These are phyloP conservation scores for Penicillium decumbens DNA, from an alignment of 2,329 filamentous ascomycete genomes.

Conservation along the genomic window DNA sequence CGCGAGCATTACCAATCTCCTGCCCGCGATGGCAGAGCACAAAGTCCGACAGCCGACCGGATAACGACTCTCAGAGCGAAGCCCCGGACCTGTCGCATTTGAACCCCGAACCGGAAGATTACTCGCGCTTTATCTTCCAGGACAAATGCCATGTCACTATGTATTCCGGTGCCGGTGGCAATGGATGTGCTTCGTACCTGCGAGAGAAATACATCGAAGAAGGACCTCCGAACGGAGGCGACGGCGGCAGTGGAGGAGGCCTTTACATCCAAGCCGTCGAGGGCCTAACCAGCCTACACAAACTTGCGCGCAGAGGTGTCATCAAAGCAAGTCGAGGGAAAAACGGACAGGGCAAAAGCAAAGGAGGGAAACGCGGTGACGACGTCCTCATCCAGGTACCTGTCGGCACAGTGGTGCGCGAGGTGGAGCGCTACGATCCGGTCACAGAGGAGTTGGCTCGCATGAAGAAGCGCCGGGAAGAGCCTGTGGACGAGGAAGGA, in stretches of 20 bases:
- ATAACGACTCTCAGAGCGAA: constrained; percentile 12
- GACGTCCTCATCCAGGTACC: constrained; percentile 87
- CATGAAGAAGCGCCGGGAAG: constrained; percentile 4
- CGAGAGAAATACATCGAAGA: constrained; percentile 85
- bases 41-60: constrained; percentile 4
- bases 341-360: constrained; percentile 47
- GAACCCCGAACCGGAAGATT: constrained; percentile 79
- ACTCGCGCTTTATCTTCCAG: constrained; percentile 74
- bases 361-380: constrained; percentile 69
- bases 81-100: constrained; percentile 53
- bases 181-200: constrained; percentile 90
- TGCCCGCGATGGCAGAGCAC: constrained; percentile 25
- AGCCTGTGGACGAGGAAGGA: constrained; percentile 16
- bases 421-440: constrained; percentile 74
- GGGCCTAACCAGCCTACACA: constrained; percentile 89
- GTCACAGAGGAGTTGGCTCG: constrained; percentile 60
- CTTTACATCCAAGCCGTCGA: constrained; percentile 91
- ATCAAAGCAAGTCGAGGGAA: constrained; percentile 44
- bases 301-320: constrained; percentile 72
- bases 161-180: constrained; percentile 74
- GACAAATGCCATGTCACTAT: constrained; percentile 78
- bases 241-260: constrained; percentile 86
- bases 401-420: constrained; percentile 83
- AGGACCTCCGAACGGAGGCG: constrained; percentile 89
- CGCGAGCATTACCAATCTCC: constrained; percentile 6